These are phyloP conservation scores for Haplosporangium sp. DNA, from an alignment of 371 early-diverging fungal genomes.

Conservation along the genomic window DNA sequence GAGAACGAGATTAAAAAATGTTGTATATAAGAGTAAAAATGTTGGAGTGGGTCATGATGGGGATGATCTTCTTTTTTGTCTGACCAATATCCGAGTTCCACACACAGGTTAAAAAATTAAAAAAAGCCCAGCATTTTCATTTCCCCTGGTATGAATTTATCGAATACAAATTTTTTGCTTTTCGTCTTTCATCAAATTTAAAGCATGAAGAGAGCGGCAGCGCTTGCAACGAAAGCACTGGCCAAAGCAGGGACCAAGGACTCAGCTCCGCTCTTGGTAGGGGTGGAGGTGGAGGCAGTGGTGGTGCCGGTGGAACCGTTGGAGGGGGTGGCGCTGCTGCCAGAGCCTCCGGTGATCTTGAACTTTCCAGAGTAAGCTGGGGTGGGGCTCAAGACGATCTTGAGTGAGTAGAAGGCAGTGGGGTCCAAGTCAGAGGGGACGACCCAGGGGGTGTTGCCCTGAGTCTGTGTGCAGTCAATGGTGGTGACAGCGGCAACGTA, in stretches of 20 bases:
- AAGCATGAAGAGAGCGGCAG: slow-evolving; percentile 20
- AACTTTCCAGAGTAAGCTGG: slow-evolving; percentile 38
- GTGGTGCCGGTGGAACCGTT: not conserved
- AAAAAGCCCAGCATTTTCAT: no score
- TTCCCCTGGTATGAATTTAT: no score
- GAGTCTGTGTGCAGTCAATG: slow-evolving; percentile 34
- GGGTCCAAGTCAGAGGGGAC: slow-evolving; percentile 15
- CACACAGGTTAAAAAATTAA: no score
- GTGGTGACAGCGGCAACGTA: slow-evolving; percentile 65
- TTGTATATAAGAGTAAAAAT: no score
- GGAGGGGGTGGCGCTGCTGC: slow-evolving; percentile 2
- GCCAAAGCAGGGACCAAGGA: slow-evolving; percentile 14
- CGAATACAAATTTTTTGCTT: no score
- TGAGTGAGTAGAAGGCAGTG: slow-evolving; percentile 25
- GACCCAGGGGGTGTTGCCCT: slow-evolving; percentile 26
- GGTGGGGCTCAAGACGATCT: slow-evolving; percentile 18
- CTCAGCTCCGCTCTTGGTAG: slow-evolving; percentile 12
- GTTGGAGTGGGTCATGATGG: no score
- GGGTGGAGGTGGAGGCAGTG: not conserved
- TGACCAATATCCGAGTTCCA: no score
- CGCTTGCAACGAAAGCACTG: slow-evolving; percentile 14
- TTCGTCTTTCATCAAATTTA: slow-evolving; percentile 12
- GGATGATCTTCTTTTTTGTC: no score
- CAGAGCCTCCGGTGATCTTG: slow-evolving; percentile 13
- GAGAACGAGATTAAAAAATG: no score